Conservation (phyloP, 805 yeast genomes). For the Ogataea philodendri region DNA sequence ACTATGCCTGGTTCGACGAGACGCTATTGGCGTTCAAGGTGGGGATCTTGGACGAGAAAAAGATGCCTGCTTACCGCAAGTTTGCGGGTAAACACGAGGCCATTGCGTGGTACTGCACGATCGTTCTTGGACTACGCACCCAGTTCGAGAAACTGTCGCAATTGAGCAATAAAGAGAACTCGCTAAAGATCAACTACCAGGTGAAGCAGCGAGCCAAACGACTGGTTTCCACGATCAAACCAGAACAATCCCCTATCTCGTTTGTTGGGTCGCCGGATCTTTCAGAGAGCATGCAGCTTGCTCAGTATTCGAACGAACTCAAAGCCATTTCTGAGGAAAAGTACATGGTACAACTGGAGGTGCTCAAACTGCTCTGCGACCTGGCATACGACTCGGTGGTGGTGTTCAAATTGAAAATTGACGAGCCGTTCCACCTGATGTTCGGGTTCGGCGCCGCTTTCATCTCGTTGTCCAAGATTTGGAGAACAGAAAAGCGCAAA, state of each 20-base stretch:
- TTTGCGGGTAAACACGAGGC: slow-evolving; percentile 57
- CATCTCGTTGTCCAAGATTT: slow-evolving; percentile 33
- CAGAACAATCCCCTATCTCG: slow-evolving; percentile 21
- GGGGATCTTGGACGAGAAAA: slow-evolving; percentile 40
- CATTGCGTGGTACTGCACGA: slow-evolving; percentile 67
- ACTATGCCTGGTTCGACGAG: slow-evolving; percentile 68
- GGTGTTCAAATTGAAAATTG: slow-evolving; percentile 40
- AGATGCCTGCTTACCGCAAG: slow-evolving; percentile 30
- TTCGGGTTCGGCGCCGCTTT: slow-evolving; percentile 35
- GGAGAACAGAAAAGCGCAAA: slow-evolving; percentile 26
- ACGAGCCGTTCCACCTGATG: slow-evolving; percentile 28
- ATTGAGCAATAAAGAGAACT: slow-evolving; percentile 49
- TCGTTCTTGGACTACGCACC: slow-evolving; percentile 54
- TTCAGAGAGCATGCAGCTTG: slow-evolving; percentile 12
- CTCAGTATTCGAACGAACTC: slow-evolving; percentile 28
- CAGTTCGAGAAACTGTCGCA: slow-evolving; percentile 43
- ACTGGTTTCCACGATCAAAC: slow-evolving; percentile 22
- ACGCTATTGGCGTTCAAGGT: slow-evolving; percentile 53
- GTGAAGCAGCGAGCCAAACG: slow-evolving; percentile 54
- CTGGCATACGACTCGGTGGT: slow-evolving; percentile 46
- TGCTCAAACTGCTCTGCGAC: slow-evolving; percentile 44
- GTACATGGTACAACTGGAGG: slow-evolving; percentile 38
- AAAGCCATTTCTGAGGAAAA: slow-evolving; percentile 37
- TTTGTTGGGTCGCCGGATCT: slow-evolving; percentile 15
- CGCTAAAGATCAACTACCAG: slow-evolving; percentile 54